phyloP scores from a whole-genome alignment of 306 rosid genomes.

The Calophaca sinica region DNA sequence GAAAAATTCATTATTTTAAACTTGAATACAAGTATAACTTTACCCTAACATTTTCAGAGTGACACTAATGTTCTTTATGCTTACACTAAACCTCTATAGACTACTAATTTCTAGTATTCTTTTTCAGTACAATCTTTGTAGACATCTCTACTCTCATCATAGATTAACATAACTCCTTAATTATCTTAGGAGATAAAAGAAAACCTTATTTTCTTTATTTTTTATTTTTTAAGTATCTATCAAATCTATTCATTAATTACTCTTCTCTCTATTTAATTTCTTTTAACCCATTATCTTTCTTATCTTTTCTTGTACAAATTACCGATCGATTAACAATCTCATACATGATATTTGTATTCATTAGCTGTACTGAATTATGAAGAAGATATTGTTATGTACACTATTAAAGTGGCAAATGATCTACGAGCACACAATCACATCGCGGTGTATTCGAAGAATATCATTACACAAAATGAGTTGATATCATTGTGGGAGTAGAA shows the following conservation, averaged over 20 bases:
- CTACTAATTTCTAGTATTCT: too few species aligned
- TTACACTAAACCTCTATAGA: too few species aligned
- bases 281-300: background rate
- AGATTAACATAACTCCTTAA: too few species aligned
- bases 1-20: background rate
- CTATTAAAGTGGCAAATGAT: constrained; percentile 58
- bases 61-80: too few species aligned
- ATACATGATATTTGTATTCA: background rate
- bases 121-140: too few species aligned
- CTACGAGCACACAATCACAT: constrained; percentile 50
- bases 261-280: too few species aligned
- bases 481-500: constrained; percentile 57
- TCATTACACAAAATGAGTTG: constrained; percentile 55
- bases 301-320: background rate
- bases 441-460: constrained; percentile 40
- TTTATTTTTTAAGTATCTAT: background rate
- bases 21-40: background rate
- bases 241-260: background rate
- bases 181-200: background rate
- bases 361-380: constrained; percentile 55
- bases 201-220: background rate
- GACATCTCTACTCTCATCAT: too few species aligned
- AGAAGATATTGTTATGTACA: constrained; percentile 52
- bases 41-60: too few species aligned
- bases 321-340: background rate